Percentiles rank a stretch among this genome's conserved stretches.
phyloP scores from a whole-genome alignment of 495 filamentous ascomycete species.

The Neurospora sp. region DNA sequence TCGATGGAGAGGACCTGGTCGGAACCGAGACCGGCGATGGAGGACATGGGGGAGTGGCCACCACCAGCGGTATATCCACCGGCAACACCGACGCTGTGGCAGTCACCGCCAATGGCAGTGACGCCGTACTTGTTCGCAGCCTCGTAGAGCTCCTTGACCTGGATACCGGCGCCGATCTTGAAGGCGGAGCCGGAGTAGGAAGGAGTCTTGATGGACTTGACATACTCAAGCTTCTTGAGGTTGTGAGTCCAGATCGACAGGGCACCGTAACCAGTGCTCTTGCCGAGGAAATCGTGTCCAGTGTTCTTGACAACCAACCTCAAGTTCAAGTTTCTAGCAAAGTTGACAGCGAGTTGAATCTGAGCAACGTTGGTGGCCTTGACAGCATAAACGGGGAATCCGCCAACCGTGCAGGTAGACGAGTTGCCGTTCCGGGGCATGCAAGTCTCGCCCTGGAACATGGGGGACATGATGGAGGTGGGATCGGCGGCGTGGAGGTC shows the following conservation, averaged over 20 bases:
- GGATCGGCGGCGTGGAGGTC: slow-evolving; percentile 32
- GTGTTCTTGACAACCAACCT: slow-evolving; percentile 57
- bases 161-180: slow-evolving; percentile 48
- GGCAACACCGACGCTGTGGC: slow-evolving; percentile 22
- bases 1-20: slow-evolving; percentile 38
- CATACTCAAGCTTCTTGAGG: slow-evolving; percentile 20
- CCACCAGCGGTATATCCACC: slow-evolving; percentile 36
- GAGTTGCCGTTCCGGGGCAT: slow-evolving; percentile 27
- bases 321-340: slow-evolving; percentile 48
- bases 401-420: slow-evolving; percentile 43
- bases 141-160: slow-evolving; percentile 41
- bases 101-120: slow-evolving; percentile 41
- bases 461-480: slow-evolving; percentile 39
- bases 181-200: slow-evolving; percentile 40
- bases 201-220: slow-evolving; percentile 7
- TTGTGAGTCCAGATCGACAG: slow-evolving; percentile 51
- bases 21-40: slow-evolving; percentile 34
- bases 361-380: slow-evolving; percentile 44
- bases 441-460: slow-evolving; percentile 37
- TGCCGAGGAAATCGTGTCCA: slow-evolving; percentile 55
- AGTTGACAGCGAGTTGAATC: slow-evolving; percentile 51
- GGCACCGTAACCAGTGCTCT: slow-evolving; percentile 37
- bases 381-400: slow-evolving; percentile 49
- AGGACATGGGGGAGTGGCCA: slow-evolving; percentile 32
- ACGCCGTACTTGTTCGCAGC: slow-evolving; percentile 35